phyloP scores from a whole-genome alignment of 208 protist species.

The Trypanosomatidae sp. region DNA sequence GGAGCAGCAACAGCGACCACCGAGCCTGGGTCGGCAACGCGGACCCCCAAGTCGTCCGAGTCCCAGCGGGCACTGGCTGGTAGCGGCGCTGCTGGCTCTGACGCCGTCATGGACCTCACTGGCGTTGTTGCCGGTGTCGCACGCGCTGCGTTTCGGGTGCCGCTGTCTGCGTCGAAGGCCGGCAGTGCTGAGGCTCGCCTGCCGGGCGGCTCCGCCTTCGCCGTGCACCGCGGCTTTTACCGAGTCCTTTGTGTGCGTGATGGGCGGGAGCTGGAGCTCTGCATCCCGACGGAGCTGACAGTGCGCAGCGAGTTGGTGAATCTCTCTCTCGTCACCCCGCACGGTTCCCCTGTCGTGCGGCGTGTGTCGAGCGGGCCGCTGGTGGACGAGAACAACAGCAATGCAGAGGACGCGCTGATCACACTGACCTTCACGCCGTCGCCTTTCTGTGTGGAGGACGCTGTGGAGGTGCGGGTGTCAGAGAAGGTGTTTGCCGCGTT shows the following conservation, averaged over 20 bases:
- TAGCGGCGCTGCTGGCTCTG: neutral
- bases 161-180: neutral
- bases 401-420: neutral
- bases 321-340: neutral
- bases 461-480: conserved; percentile 5
- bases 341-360: too few species aligned
- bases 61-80: too few species aligned
- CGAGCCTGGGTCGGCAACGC: too few species aligned
- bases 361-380: too few species aligned
- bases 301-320: conserved; percentile 8
- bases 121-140: conserved; percentile 1
- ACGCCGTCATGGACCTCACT: neutral
- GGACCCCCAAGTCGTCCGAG: neutral
- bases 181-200: neutral
- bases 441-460: neutral
- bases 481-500: conserved; percentile 9
- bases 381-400: neutral
- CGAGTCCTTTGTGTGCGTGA: conserved; percentile 18
- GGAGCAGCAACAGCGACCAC: too few species aligned
- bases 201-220: conserved; percentile 13
- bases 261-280: conserved; percentile 24
- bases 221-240: conserved; percentile 20
- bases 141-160: conserved; percentile 4
- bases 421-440: conserved; percentile 15
- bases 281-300: conserved; percentile 18